Conservation (phyloP, 2,329 filamentous ascomycete genomes). For the Pestalotiopsis sp. region DNA sequence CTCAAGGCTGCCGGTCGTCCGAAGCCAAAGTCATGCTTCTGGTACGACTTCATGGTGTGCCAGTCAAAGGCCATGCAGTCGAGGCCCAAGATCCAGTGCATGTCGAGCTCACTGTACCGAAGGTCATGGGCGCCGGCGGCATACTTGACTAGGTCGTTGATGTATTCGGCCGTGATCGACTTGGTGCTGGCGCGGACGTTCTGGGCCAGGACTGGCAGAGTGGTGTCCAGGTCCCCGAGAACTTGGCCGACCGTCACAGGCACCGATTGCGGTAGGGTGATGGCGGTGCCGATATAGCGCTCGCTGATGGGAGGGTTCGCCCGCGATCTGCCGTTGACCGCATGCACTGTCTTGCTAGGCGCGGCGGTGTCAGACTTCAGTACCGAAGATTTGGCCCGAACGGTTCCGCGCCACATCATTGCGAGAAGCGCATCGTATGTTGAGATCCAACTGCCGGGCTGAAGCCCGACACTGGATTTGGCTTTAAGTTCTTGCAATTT, state of each 20-base stretch:
- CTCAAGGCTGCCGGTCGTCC: conserved; percentile 5
- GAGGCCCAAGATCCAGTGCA: conserved; percentile 8
- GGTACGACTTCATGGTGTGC: conserved; percentile 14
- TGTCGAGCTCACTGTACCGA: conserved; percentile 8
- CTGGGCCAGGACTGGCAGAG: neutral
- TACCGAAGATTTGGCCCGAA: conserved; percentile 4
- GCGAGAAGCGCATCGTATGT: conserved; percentile 9
- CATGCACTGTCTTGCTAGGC: conserved; percentile 6
- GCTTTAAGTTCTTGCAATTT: conserved; percentile 4
- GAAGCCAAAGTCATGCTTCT: conserved; percentile 9
- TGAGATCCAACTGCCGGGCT: conserved; percentile 9
- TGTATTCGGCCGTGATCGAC: neutral
- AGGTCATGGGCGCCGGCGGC: conserved; percentile 1
- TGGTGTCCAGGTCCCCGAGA: neutral
- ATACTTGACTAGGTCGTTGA: conserved; percentile 8
- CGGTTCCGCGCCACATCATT: conserved; percentile 11
- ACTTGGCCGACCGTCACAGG: neutral
- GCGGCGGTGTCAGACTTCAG: conserved; percentile 1
- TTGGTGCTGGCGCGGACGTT: neutral
- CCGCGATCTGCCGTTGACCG: conserved; percentile 1
- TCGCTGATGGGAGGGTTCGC: neutral
- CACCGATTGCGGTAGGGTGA: neutral
- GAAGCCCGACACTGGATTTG: neutral
- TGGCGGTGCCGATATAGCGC: conserved; percentile 3
- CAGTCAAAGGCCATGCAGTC: conserved; percentile 14